These are phyloP conservation scores for Cicer yamashitae DNA, from an alignment of 306 rosid species.

Conservation along the genomic window DNA sequence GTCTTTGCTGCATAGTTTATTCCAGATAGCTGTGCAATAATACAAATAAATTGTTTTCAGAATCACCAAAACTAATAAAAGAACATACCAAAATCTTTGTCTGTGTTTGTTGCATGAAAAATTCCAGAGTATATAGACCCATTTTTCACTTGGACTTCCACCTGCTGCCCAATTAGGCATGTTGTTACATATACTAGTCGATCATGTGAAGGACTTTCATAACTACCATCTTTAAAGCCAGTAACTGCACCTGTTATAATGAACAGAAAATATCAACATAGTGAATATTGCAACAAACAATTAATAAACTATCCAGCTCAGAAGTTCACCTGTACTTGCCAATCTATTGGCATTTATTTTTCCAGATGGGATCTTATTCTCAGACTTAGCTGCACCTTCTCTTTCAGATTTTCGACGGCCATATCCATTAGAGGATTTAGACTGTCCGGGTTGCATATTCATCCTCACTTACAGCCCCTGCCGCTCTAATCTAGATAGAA, in stretches of 20 bases:
- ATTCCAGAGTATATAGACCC: conserved; percentile 88
- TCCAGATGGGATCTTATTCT: conserved; percentile 67
- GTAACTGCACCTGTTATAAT: conserved; percentile 52
- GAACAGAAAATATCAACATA: conserved; percentile 41
- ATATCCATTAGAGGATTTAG: conserved; percentile 77
- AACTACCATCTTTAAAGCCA: conserved; percentile 61
- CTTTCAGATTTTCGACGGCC: conserved; percentile 80
- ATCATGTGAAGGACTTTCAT: conserved; percentile 73
- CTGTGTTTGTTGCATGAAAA: conserved; percentile 79
- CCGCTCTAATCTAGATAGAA: conserved; percentile 52
- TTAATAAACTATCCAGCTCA: conserved; percentile 31
- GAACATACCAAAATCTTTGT: conserved; percentile 81
- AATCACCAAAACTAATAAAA: conserved; percentile 33
- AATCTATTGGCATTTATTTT: conserved; percentile 63
- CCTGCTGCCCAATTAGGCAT: conserved; percentile 81
- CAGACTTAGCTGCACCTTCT: conserved; percentile 65
- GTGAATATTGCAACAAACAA: background rate
- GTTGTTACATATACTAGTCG: conserved; percentile 71
- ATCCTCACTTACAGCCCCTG: conserved; percentile 60
- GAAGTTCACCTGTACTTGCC: conserved; percentile 60
- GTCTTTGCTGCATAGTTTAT: background rate
- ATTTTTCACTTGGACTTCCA: conserved; percentile 84
- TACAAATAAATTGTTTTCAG: background rate
- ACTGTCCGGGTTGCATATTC: conserved; percentile 69
- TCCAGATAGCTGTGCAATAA: conserved; percentile 27